A percentile compares a stretch with the other conserved stretches of the same genome.
Conservation (phyloP, 345 rosid species). For the Brassica incana region DNA sequence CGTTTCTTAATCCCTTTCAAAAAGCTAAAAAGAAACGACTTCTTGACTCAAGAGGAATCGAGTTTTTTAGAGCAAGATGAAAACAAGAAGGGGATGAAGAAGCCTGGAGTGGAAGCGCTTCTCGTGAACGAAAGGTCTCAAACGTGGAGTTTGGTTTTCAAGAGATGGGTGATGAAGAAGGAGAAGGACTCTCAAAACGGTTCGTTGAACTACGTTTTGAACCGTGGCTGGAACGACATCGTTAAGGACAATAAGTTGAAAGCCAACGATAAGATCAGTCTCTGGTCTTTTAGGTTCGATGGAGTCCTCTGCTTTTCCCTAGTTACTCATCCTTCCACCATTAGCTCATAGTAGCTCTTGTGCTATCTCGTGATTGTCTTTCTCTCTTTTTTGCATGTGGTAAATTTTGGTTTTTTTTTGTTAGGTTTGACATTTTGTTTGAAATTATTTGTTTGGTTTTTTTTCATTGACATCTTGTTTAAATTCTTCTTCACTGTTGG, state of each 20-base stretch:
- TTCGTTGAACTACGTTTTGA: background rate
- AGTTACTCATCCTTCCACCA: background rate
- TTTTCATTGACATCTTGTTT: background rate
- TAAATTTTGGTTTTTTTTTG: background rate
- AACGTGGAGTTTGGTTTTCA: background rate
- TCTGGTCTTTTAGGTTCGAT: background rate
- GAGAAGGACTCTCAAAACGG: background rate
- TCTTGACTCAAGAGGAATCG: background rate
- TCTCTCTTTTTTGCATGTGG: background rate
- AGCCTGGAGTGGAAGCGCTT: background rate
- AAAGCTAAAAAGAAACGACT: background rate
- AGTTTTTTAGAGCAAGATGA: background rate
- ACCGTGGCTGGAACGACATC: background rate
- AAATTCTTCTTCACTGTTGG: background rate
- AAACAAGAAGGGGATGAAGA: background rate
- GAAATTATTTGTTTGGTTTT: background rate
- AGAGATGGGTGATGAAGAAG: background rate
- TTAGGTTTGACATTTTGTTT: background rate
- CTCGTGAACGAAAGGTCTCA: background rate
- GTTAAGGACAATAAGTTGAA: background rate
- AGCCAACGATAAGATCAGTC: background rate
- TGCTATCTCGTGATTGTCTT: background rate
- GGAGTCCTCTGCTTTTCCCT: background rate
- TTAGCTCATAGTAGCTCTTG: background rate
- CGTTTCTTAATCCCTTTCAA: background rate